These are phyloP conservation scores for Chytriomyces sp. DNA, from an alignment of 192 early-diverging fungal genomes.

Conservation along the genomic window DNA sequence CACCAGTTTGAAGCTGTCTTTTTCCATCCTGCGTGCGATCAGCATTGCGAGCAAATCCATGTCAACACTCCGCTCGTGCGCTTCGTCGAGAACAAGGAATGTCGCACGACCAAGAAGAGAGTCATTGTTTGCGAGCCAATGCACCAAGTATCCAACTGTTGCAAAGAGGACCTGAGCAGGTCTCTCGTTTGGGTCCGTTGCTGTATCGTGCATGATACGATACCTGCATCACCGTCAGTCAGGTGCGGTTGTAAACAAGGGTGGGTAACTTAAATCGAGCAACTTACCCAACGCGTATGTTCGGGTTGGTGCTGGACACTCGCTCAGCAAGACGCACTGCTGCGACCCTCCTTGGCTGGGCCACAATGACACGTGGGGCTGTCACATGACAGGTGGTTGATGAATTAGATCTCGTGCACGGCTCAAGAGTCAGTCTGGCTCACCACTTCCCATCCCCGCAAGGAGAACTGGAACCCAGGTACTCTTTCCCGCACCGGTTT, in stretches of 20 bases:
- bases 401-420: no score
- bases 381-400: no score
- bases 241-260: not conserved
- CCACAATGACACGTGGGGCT: constrained; percentile 70
- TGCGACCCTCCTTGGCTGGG: constrained; percentile 91
- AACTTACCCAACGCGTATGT: not conserved
- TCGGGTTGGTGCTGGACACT: constrained; percentile 54
- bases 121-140: constrained; percentile 1
- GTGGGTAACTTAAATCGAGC: no score
- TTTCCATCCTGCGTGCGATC: not conserved
- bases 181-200: not conserved
- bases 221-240: not conserved
- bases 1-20: constrained; percentile 1
- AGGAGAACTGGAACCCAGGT: not conserved
- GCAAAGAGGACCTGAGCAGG: not conserved
- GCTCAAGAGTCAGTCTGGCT: no score
- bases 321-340: constrained; percentile 89
- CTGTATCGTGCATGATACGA: constrained; percentile 9
- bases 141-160: constrained; percentile 7
- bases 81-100: constrained; percentile 86
- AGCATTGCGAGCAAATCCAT: constrained; percentile 75
- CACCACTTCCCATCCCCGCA: not conserved
- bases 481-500: not conserved
- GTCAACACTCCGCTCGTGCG: constrained; percentile 90
- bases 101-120: not conserved